Base-by-base conservation (phyloP, 208 protist species). In the Crithidia brevicula region DNA sequence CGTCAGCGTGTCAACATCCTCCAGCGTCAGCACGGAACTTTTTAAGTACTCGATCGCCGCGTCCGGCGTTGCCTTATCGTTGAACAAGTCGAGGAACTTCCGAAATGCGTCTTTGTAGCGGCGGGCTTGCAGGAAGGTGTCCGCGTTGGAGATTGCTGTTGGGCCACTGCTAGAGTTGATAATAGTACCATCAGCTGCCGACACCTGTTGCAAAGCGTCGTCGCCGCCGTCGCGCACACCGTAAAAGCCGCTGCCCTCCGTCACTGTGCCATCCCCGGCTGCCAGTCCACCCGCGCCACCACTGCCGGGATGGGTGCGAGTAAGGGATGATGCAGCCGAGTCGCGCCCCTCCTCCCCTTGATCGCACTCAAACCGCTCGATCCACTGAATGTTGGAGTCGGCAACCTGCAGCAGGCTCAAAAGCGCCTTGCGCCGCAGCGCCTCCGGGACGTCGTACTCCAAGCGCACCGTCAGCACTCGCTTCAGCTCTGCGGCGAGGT, bases 351-450 rank as follows among this genome's bases (percentile, higher is more conserved):
- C 67, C 28, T 70, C 67, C 15, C 52, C 45, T 23, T 74, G 59
- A 38, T 84, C 78, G 42, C 51, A 83, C 46, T 92, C 87, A 78
- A 95, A 95, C 30, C 90, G 85, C 56, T 92, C 86, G 20, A 95
- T 91, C 87, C 90, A 95, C 74, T 93, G 90, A 34, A 86, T 81
- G 60, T 91, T 90, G 4, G 90, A 89, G 50, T 91, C 86, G 49
- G 83, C 67, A 8, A 95, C 80, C 34, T 89, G 74, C 63, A 95
- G 67, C 18, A 95, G 74, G 13, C 85, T 89, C 16, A 59, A 53
- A 43, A 94, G 63, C 11, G 89, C 83, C 58, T 74, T 81, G 33
- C 87, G 79, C 36, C 81, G 83, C 45, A 92, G 72, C 52, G 56
- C 6, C 47, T 85, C 76, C 50, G 84, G 83, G 38, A 90, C 74